These are phyloP conservation scores for Luffa aegyptiaca DNA, from an alignment of 306 rosid genomes.

Conservation along the genomic window DNA sequence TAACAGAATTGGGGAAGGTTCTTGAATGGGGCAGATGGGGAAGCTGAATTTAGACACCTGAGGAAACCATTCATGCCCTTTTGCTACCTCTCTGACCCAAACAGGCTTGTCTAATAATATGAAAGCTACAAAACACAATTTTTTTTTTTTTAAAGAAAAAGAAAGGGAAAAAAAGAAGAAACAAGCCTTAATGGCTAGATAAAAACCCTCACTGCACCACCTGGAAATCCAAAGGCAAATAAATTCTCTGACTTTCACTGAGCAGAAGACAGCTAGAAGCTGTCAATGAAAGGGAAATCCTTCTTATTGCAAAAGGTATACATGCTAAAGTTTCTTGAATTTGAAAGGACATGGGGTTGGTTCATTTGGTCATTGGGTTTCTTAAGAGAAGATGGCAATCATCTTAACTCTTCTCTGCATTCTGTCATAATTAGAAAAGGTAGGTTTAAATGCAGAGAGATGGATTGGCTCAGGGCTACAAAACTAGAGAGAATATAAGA, in stretches of 20 bases:
- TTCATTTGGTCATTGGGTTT: slow-evolving; percentile 29
- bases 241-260: slow-evolving; percentile 56
- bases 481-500: slow-evolving; percentile 37
- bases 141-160: not conserved
- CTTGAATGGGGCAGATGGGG: slow-evolving; percentile 18
- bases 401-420: slow-evolving; percentile 57
- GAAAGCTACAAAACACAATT: slow-evolving; percentile 8
- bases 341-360: slow-evolving; percentile 54
- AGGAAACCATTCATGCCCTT: slow-evolving; percentile 10
- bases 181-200: slow-evolving; percentile 19
- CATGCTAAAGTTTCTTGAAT: slow-evolving; percentile 33
- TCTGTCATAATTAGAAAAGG: slow-evolving; percentile 29
- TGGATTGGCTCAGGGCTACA: slow-evolving; percentile 28
- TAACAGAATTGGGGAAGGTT: slow-evolving; percentile 2
- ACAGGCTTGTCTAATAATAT: slow-evolving; percentile 6
- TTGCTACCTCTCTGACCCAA: slow-evolving; percentile 11
- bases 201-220: slow-evolving; percentile 39
- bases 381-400: slow-evolving; percentile 33
- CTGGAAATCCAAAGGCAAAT: slow-evolving; percentile 54
- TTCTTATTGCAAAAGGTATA: slow-evolving; percentile 25
- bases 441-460: slow-evolving; percentile 40
- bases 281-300: slow-evolving; percentile 58
- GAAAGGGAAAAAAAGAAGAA: not conserved
- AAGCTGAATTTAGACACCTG: slow-evolving; percentile 20
- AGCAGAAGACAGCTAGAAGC: slow-evolving; percentile 64